These are phyloP conservation scores for Stentor coeruleus DNA, from an alignment of 73 alveolate species.

Conservation along the genomic window DNA sequence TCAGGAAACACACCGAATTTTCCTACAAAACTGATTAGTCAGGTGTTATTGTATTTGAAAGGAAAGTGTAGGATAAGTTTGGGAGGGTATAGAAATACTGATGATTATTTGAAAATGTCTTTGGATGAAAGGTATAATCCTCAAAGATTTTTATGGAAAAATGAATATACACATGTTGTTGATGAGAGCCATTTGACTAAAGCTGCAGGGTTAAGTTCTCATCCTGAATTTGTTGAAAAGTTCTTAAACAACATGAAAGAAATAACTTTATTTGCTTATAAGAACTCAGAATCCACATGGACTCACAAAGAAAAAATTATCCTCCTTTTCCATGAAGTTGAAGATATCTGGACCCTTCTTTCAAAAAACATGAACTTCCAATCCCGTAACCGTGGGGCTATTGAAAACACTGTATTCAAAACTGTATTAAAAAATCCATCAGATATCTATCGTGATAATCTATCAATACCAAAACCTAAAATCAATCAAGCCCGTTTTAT, in stretches of 20 bases:
- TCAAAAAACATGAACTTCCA: not conserved
- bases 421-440: too few species aligned
- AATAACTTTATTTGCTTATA: too few species aligned
- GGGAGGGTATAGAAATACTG: not conserved
- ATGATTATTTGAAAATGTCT: not conserved
- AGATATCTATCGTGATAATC: not conserved
- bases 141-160: not conserved
- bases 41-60: not conserved
- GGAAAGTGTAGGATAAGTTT: not conserved
- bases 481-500: not conserved
- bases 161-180: constrained; percentile 14
- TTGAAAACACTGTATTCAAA: not conserved
- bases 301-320: not conserved
- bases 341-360: not conserved
- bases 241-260: too few species aligned
- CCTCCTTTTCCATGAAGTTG: not conserved
- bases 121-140: not conserved
- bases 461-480: not conserved
- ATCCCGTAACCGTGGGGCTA: not conserved
- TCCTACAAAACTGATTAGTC: not conserved
- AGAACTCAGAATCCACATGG: too few species aligned
- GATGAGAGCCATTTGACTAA: too few species aligned
- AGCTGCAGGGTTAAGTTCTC: too few species aligned
- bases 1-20: constrained; percentile 23
- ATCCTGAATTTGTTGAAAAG: too few species aligned